A percentile compares a stretch with the other conserved stretches of the same genome.
Evolutionary conservation across 2,329 filamentous ascomycete species (phyloP).

Genomic region (Fusarium stilboides): DNA sequence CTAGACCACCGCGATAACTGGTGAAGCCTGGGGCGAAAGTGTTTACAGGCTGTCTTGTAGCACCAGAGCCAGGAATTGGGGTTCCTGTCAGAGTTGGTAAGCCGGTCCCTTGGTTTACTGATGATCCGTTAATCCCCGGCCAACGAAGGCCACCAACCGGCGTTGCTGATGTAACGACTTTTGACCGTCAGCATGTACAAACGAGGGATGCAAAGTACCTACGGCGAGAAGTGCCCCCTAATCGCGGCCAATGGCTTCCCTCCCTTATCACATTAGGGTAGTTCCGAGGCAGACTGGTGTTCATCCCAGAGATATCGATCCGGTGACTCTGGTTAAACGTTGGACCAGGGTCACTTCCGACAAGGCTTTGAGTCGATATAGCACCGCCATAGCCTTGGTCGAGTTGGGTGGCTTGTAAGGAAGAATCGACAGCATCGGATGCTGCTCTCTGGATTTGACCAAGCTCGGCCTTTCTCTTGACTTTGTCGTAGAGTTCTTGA

Average conservation of each 20-base stretch:
- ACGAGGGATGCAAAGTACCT: not conserved
- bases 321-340: slow-evolving; percentile 33
- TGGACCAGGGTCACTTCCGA: slow-evolving; percentile 6
- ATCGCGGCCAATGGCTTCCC: slow-evolving; percentile 39
- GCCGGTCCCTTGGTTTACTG: slow-evolving; percentile 17
- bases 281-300: slow-evolving; percentile 29
- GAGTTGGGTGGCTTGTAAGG: slow-evolving; percentile 37
- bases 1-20: slow-evolving; percentile 39
- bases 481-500: slow-evolving; percentile 75
- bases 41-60: slow-evolving; percentile 17
- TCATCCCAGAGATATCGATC: slow-evolving; percentile 40
- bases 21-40: slow-evolving; percentile 38
- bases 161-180: slow-evolving; percentile 27
- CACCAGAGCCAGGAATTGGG: slow-evolving; percentile 19
- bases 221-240: slow-evolving; percentile 33
- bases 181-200: slow-evolving; percentile 18
- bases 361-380: slow-evolving; percentile 3
- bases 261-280: slow-evolving; percentile 25
- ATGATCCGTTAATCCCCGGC: slow-evolving; percentile 20
- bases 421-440: slow-evolving; percentile 59
- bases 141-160: slow-evolving; percentile 24
- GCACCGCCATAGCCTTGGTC: slow-evolving; percentile 21
- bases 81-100: slow-evolving; percentile 22
- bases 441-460: slow-evolving; percentile 70
- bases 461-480: slow-evolving; percentile 70